phyloP scores from a whole-genome alignment of 306 rosid species.

The Inga oerstediana region DNA sequence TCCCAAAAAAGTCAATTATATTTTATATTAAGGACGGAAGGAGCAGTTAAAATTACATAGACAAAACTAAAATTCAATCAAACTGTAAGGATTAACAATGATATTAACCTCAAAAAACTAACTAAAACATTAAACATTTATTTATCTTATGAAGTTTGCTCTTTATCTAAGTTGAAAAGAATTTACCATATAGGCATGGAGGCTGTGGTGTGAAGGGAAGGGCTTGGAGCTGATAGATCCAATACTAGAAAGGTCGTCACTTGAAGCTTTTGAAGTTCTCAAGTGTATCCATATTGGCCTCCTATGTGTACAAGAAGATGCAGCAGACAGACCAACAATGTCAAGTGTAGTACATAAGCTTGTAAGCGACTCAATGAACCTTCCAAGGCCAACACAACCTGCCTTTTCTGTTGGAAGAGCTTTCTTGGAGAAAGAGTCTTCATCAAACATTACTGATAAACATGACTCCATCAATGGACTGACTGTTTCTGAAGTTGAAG shows the following conservation, averaged over 20 bases:
- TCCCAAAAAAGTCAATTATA: too few species aligned
- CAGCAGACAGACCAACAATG: constrained; percentile 15
- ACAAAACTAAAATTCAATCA: too few species aligned
- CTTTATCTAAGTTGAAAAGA: neutral
- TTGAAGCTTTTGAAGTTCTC: neutral
- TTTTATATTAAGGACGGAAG: too few species aligned
- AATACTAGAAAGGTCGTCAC: neutral
- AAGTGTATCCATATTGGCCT: constrained; percentile 2
- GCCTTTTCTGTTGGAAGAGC: constrained; percentile 14
- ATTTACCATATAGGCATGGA: constrained; percentile 7
- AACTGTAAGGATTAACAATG: too few species aligned
- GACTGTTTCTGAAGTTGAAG: neutral
- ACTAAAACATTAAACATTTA: neutral
- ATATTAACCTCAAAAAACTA: neutral
- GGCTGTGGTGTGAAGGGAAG: neutral
- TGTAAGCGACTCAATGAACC: constrained; percentile 8
- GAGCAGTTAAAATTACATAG: too few species aligned
- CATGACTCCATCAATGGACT: neutral
- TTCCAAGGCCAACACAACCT: constrained; percentile 1
- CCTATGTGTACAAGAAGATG: constrained; percentile 12
- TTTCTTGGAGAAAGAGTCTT: neutral
- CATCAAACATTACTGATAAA: neutral
- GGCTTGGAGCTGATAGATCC: neutral
- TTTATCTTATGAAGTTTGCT: neutral
- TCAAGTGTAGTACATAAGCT: constrained; percentile 1